Evolutionary conservation across 2,329 filamentous ascomycete species (phyloP).

Genomic region (Sporothrix mexicana): DNA sequence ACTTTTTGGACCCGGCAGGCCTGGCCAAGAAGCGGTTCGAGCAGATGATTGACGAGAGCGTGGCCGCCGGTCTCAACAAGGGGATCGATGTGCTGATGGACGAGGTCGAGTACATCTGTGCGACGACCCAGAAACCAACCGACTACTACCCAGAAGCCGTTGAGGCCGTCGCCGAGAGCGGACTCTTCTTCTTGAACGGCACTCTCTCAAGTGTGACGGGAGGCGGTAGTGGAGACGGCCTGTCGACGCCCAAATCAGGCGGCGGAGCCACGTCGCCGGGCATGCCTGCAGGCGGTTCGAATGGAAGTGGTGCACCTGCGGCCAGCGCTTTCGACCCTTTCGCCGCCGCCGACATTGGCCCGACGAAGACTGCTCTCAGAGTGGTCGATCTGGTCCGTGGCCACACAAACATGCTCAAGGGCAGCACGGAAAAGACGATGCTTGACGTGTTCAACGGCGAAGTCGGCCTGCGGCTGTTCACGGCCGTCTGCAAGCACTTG

Average conservation of each 20-base stretch:
- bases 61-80: constrained; percentile 94
- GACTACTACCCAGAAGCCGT: constrained; percentile 81
- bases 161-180: constrained; percentile 41
- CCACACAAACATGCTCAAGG: constrained; percentile 90
- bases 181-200: constrained; percentile 32
- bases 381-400: constrained; percentile 85
- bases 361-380: constrained; percentile 77
- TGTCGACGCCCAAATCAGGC: constrained; percentile 39
- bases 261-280: not conserved
- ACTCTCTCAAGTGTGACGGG: constrained; percentile 38
- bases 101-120: constrained; percentile 94
- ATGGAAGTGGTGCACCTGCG: constrained; percentile 44
- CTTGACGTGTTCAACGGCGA: constrained; percentile 99
- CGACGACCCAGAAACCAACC: constrained; percentile 80
- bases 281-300: not conserved
- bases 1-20: constrained; percentile 89
- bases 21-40: constrained; percentile 98
- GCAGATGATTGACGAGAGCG: constrained; percentile 96
- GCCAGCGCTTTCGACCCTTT: constrained; percentile 26
- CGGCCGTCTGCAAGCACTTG: constrained; percentile 92
- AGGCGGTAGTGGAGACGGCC: constrained; percentile 43
- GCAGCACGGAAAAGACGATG: constrained; percentile 96
- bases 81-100: constrained; percentile 98
- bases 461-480: constrained; percentile 90
- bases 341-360: constrained; percentile 54